Evolutionary conservation across 306 rosid genomes (phyloP).

Genomic region (Citrullus amarus): DNA sequence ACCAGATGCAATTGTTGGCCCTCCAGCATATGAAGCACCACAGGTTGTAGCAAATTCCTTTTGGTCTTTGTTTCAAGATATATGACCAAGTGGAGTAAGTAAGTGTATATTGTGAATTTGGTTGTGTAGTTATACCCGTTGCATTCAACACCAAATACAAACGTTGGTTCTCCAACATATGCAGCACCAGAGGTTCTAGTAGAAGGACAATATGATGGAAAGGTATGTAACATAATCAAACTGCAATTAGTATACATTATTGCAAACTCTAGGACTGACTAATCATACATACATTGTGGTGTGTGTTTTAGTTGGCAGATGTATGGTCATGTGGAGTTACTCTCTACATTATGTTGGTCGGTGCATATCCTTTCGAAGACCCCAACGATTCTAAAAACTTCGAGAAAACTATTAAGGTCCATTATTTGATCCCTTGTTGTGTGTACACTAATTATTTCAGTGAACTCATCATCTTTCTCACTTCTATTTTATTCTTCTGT

Average conservation of each 20-base stretch:
- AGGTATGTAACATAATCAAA: not conserved
- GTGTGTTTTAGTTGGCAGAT: not conserved
- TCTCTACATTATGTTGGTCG: slow-evolving; percentile 6
- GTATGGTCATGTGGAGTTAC: not conserved
- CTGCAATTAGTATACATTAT: not conserved
- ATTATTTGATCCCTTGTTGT: not conserved
- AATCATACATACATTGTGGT: no score
- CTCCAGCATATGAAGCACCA: slow-evolving; percentile 5
- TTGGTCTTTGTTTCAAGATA: not conserved
- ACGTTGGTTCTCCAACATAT: not conserved
- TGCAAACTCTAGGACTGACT: no score
- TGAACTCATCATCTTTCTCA: not conserved
- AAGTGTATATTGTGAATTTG: not conserved
- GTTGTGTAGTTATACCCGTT: no score
- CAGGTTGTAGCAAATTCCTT: not conserved
- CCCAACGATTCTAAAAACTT: slow-evolving; percentile 1
- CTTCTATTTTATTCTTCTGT: slow-evolving; percentile 9
- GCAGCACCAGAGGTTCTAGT: no score
- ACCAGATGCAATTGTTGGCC: slow-evolving; percentile 54
- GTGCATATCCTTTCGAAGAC: slow-evolving; percentile 5
- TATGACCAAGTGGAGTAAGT: no score
- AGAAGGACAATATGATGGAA: no score
- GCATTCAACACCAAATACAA: no score
- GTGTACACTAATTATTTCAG: no score
- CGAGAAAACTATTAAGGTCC: not conserved